A percentile compares a stretch with the other conserved stretches of the same genome.
Evolutionary conservation across 306 rosid genomes (phyloP).

Genomic region (Cicer cuneatum): DNA sequence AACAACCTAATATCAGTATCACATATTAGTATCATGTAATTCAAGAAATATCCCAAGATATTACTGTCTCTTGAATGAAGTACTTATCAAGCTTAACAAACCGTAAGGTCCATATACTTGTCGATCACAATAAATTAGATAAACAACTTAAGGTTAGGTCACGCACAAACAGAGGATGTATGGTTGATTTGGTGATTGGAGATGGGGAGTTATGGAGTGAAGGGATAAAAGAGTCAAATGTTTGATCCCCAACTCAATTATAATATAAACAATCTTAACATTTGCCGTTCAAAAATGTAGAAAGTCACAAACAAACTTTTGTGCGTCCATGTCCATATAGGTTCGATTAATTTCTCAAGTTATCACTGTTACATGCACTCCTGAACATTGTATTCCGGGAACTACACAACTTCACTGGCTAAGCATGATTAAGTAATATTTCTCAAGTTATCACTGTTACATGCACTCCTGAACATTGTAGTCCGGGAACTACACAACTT

Average conservation of each 20-base stretch:
- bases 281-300: not conserved
- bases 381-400: not conserved
- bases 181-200: not conserved
- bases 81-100: not conserved
- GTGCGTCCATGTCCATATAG: not conserved
- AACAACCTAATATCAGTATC: conserved; percentile 36
- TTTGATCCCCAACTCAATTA: not conserved
- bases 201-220: not conserved
- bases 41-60: conserved; percentile 12
- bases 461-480: not conserved
- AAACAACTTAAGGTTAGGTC: conserved; percentile 11
- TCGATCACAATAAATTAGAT: conserved; percentile 20
- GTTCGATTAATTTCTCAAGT: not conserved
- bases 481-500: not conserved
- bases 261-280: not conserved
- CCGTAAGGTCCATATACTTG: conserved; percentile 11
- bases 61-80: not conserved
- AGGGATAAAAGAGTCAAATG: not conserved
- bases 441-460: not conserved
- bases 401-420: not conserved
- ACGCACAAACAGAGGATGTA: not conserved
- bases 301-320: not conserved
- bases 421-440: not conserved
- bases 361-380: not conserved
- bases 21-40: conserved; percentile 14